Conservation (phyloP, 2,329 filamentous ascomycete genomes). For the Colletotrichum salicis region DNA sequence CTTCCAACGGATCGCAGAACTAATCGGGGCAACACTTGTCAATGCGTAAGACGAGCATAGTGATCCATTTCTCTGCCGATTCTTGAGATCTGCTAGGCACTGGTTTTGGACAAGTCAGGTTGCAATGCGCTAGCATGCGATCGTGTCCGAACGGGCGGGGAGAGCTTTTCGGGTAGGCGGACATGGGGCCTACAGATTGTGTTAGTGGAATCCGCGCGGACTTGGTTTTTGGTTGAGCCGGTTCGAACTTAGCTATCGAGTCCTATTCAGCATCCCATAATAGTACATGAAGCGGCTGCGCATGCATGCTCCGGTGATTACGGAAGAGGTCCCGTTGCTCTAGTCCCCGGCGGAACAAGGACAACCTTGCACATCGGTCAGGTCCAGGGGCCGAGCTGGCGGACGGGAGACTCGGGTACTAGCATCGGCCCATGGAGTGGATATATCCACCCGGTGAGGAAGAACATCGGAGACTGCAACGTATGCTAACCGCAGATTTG, state of each 20-base stretch:
- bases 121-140: neutral
- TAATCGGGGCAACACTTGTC: neutral
- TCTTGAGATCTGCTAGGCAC: neutral
- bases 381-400: slow-evolving; percentile 15
- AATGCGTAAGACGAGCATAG: neutral
- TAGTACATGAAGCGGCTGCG: slow-evolving; percentile 18
- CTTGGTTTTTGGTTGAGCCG: slow-evolving; percentile 12
- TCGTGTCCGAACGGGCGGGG: neutral
- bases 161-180: neutral
- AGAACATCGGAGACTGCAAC: neutral
- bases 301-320: slow-evolving; percentile 24
- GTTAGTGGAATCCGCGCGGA: neutral
- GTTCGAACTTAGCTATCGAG: slow-evolving; percentile 23
- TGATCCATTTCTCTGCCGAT: neutral
- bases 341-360: slow-evolving; percentile 22
- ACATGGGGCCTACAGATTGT: neutral
- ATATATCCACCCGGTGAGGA: slow-evolving; percentile 31
- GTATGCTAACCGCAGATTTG: neutral
- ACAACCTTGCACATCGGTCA: slow-evolving; percentile 33
- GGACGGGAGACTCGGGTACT: slow-evolving; percentile 18
- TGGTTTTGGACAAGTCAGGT: neutral
- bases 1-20: too few relatives aligned
- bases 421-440: slow-evolving; percentile 31
- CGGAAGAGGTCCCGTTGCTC: slow-evolving; percentile 26
- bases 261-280: neutral